Evolutionary conservation across 31 red algal genomes (phyloP), one percentile per base, ranked within the genome.

Genomic region (Endocladia muricata): DNA sequence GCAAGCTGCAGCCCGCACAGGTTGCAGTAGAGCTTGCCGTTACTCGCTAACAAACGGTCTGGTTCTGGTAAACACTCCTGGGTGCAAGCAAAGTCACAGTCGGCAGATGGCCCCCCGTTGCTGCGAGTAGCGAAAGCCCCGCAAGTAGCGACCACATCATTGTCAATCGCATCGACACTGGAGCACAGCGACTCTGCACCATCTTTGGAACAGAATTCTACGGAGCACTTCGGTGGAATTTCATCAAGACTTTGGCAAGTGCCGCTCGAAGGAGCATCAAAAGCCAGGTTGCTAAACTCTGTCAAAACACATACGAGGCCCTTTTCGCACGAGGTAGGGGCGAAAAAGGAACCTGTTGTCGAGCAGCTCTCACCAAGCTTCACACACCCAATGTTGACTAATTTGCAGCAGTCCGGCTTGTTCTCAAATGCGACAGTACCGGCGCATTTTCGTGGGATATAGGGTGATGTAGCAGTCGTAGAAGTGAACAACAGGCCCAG

Each of bases 81-180:
- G 21, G 21, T 22, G 1, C 68, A 72, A 23, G 8, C 8, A 25
- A 72, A 72, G 5, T 72, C 68, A 43, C 68, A 72, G 68, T 72
- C 68, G 4, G 68, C 40, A 37, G 23, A 22, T 21, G 17, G n/a
- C 38, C 19, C 35, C 4, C 39, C 68, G 36, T 72, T 23, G 29
- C 22, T 30, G 26, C 39, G 21, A 5, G 4, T 72, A 11, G 68
- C 68, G 40, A 37, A 72, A 4, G 19, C 41, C 15, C 68, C 68
- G 49, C 68, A 72, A 7, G 19, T 48, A 22, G 68, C 35, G 25
- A 72, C 68, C 6, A 8, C 34, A 44, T 3, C 34, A 21, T 49
- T 43, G 17, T 7, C 26, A 3, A 49, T 42, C 7, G 68, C 37
- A 37, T 31, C 34, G 3, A 28, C 19, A n/a, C n/a, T n/a, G 44